These are phyloP conservation scores for Talaromyces sp. DNA, from an alignment of 2,329 filamentous ascomycete genomes.

Conservation along the genomic window DNA sequence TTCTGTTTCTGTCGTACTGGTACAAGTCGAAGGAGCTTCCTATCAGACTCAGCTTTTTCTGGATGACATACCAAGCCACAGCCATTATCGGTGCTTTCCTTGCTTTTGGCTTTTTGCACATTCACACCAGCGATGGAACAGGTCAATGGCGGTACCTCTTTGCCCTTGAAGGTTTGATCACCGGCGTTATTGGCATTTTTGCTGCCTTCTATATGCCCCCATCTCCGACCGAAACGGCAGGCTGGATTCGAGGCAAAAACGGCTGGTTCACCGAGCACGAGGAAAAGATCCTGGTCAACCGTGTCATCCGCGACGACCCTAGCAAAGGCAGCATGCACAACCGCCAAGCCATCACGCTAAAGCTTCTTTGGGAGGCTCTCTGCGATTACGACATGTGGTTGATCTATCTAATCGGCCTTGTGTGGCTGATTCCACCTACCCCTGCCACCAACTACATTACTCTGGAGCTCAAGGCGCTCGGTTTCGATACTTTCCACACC, in stretches of 20 bases:
- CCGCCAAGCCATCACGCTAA: conserved; percentile 45
- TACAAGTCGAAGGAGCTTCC: conserved; percentile 68
- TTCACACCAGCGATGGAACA: conserved; percentile 28
- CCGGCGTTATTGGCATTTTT: conserved; percentile 49
- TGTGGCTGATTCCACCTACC: conserved; percentile 36
- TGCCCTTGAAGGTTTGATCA: conserved; percentile 42
- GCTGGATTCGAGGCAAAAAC: conserved; percentile 53
- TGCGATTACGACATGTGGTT: conserved; percentile 55
- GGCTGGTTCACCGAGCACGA: conserved; percentile 64
- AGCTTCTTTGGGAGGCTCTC: conserved; percentile 45
- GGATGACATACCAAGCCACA: conserved; percentile 55
- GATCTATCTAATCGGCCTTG: conserved; percentile 46
- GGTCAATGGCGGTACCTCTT: conserved; percentile 42
- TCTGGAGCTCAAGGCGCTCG: conserved; percentile 45
- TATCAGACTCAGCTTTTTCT: conserved; percentile 62
- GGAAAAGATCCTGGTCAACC: conserved; percentile 65
- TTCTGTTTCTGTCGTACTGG: conserved; percentile 64
- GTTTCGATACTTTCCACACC: conserved; percentile 53
- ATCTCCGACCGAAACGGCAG: conserved; percentile 61
- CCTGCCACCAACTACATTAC: conserved; percentile 34
- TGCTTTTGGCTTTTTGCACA: conserved; percentile 39
- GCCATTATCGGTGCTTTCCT: conserved; percentile 43
- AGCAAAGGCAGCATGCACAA: conserved; percentile 59
- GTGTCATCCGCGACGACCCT: conserved; percentile 51
- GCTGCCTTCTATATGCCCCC: conserved; percentile 57